Conservation (phyloP, 257 asterid genomes). For the Salvia rosmarinus region DNA sequence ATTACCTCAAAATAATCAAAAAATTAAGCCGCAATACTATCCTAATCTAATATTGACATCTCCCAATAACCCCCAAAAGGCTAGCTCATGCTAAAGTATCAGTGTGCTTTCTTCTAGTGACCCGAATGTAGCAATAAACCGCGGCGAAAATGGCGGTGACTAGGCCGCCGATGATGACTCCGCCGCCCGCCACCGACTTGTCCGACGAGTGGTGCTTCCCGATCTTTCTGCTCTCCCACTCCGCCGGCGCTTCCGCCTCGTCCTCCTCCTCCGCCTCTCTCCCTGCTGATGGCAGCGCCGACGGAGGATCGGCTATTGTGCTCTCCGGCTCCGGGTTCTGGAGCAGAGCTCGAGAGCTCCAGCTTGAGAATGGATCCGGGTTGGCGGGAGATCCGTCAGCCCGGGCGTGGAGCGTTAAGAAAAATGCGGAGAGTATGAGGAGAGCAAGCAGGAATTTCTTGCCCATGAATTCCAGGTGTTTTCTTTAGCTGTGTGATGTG, state of each 20-base stretch:
- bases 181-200: slow-evolving; percentile 67
- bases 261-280: slow-evolving; percentile 17
- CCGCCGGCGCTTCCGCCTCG: slow-evolving; percentile 54
- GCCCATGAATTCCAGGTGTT: slow-evolving; percentile 32
- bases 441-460: slow-evolving; percentile 28
- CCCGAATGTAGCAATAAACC: slow-evolving; percentile 75
- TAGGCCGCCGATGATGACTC: slow-evolving; percentile 79
- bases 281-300: too few relatives aligned
- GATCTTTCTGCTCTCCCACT: slow-evolving; percentile 39
- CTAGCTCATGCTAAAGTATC: slow-evolving; percentile 15
- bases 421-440: slow-evolving; percentile 32
- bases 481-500: neutral
- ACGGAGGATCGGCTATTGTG: slow-evolving; percentile 55
- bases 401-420: slow-evolving; percentile 24
- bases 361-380: neutral
- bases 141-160: slow-evolving; percentile 68
- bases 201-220: slow-evolving; percentile 56
- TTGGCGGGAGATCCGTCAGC: slow-evolving; percentile 16
- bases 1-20: too few relatives aligned
- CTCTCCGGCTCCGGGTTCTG: slow-evolving; percentile 25
- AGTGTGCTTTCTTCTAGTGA: slow-evolving; percentile 47
- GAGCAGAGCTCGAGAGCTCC: slow-evolving; percentile 31
- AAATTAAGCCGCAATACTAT: neutral
- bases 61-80: neutral
- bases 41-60: slow-evolving; percentile 36